Base-by-base conservation (phyloP, 2,329 filamentous ascomycete genomes). In the Chalara sp. region DNA sequence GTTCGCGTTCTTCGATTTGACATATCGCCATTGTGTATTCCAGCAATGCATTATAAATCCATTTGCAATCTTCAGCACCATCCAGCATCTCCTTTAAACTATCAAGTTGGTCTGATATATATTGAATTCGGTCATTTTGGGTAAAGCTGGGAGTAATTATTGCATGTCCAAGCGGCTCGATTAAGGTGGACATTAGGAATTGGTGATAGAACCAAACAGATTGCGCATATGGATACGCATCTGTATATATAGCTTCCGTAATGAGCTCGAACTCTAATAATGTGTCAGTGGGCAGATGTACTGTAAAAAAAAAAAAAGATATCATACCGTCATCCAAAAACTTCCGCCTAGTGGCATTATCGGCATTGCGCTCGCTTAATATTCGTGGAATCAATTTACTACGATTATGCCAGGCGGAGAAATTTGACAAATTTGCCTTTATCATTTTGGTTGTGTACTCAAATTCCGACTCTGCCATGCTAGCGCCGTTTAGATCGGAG, bases 121-220 rank as follows among this genome's bases (percentile, higher is more conserved):
- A 90, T 3, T 72, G 67, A 33, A 80, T 65, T 45, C 86, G 81
- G 50, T 92, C 80, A 6, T 76, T 69, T 5, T 72, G 65, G 1
- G 76, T 76, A 32, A 95, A 70, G 37, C 80, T 74, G 0, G 81
- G 81, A 11, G 83, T 78, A 59, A 96, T 86, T 7, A 78, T 78
- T 21, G 76, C 70, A 3, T 71, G 64, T 11, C 73, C 69, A 11
- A 65, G 71, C 46, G 69, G 71, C 61, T 73, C 75, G 48, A 77
- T 72, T 60, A 87, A 72, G 63, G 84, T 86, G 53, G 83, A 79
- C 71, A 96, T 82, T 51, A 96, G 73, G 63, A 86, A 95, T 60
- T 93, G 87, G 67, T 97, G 90, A 64, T 99, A 97, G 68, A 95
- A 96, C 91, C 93, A 99, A 5, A 96, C 76, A 13, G 90, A 96